Percentiles rank a stretch among this genome's conserved stretches.
Evolutionary conservation across 768 basidiomycete genomes (phyloP).

Genomic region (Ephemerocybe angulata): DNA sequence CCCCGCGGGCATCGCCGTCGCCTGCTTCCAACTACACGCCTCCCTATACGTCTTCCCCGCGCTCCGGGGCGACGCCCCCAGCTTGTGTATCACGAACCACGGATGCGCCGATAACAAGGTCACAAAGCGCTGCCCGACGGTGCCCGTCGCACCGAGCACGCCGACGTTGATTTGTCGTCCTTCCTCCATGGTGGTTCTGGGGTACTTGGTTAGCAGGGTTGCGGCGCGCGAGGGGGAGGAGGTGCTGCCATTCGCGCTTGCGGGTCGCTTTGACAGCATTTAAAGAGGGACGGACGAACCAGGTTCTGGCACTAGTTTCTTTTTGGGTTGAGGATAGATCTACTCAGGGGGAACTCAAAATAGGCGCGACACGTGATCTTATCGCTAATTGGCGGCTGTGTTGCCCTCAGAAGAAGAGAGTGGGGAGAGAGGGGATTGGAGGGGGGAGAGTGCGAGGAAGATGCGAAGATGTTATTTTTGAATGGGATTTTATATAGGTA

Average conservation of each 20-base stretch:
- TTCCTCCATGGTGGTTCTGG: conserved; percentile 28
- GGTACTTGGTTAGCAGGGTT: conserved; percentile 26
- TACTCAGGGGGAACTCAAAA: neutral
- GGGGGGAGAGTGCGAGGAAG: conserved; percentile 3
- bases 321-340: too few relatives aligned
- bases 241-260: conserved; percentile 20
- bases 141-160: conserved; percentile 86
- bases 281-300: conserved; percentile 1
- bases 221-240: conserved; percentile 22
- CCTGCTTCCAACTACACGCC: conserved; percentile 87
- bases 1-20: conserved; percentile 61
- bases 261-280: conserved; percentile 9
- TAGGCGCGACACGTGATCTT: neutral
- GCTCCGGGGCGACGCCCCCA: conserved; percentile 87
- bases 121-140: conserved; percentile 95
- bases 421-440: neutral
- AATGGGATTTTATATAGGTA: neutral
- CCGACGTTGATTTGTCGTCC: conserved; percentile 49
- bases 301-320: conserved; percentile 5
- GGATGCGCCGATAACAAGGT: conserved; percentile 83
- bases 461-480: neutral
- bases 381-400: neutral
- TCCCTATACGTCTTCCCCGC: conserved; percentile 77
- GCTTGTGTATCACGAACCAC: conserved; percentile 80
- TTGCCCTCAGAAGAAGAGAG: neutral